phyloP scores from a whole-genome alignment of 306 rosid genomes.

The Sophora flavescens region DNA sequence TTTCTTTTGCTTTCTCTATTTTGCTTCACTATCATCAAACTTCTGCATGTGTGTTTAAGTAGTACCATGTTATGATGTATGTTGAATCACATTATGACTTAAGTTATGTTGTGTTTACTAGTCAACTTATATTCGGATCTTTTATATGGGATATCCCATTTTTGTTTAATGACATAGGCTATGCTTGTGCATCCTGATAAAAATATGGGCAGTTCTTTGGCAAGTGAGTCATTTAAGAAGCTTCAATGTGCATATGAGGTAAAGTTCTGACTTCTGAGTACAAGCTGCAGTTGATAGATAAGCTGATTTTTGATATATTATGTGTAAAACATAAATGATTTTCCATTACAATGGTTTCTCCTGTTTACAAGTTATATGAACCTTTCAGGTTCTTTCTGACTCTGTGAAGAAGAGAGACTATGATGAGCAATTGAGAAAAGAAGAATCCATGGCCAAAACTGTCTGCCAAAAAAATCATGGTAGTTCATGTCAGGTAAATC shows the following conservation, averaged over 20 bases:
- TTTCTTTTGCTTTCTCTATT: constrained; percentile 19
- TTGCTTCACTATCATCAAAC: constrained; percentile 7
- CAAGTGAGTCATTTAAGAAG: constrained; percentile 94
- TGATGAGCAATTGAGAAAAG: constrained; percentile 93
- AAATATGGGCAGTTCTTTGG: constrained; percentile 91
- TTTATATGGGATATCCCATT: constrained; percentile 5
- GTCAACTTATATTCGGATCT: neutral
- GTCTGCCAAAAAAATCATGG: constrained; percentile 88
- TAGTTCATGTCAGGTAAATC: constrained; percentile 72
- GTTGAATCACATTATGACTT: constrained; percentile 24
- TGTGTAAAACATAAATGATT: constrained; percentile 17
- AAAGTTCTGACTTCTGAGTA: constrained; percentile 39
- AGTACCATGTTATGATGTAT: neutral
- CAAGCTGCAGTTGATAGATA: constrained; percentile 35
- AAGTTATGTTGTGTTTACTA: constrained; percentile 10
- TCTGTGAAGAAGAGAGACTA: constrained; percentile 82
- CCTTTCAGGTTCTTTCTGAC: constrained; percentile 90
- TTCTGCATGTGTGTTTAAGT: constrained; percentile 2
- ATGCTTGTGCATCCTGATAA: constrained; percentile 99
- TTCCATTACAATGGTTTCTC: constrained; percentile 10
- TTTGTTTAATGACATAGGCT: constrained; percentile 62
- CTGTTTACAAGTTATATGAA: constrained; percentile 37
- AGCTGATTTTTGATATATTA: constrained; percentile 31
- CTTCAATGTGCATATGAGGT: constrained; percentile 99
- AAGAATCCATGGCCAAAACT: constrained; percentile 85